Percentiles rank a stretch among this genome's conserved stretches.
Conservation (phyloP, 192 early-diverging fungal species). For the Physocladia obscura region DNA sequence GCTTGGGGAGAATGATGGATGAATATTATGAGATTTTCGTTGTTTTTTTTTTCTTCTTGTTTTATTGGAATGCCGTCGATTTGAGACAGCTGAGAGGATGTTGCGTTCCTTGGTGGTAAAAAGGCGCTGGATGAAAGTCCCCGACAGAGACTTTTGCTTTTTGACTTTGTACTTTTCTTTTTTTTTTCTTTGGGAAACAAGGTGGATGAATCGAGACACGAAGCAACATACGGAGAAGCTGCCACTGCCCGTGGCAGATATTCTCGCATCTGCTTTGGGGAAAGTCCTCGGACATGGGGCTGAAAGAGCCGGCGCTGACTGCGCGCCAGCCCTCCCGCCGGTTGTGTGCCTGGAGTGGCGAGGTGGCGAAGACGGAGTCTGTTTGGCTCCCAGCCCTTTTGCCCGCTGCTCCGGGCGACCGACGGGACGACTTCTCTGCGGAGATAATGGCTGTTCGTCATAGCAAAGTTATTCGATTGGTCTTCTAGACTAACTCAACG, state of each 20-base stretch:
- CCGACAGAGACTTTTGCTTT: background rate
- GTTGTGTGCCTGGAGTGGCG: background rate
- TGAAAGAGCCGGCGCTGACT: slow-evolving; percentile 3
- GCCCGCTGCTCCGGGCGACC: background rate
- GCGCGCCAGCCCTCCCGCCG: background rate
- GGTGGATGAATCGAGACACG: background rate
- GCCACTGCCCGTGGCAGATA: background rate
- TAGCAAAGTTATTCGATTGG: slow-evolving; percentile 21
- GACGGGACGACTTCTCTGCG: background rate
- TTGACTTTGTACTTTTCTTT: background rate
- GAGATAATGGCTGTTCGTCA: background rate
- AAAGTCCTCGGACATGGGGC: slow-evolving; percentile 16
- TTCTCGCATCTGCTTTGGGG: background rate
- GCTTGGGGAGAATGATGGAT: background rate
- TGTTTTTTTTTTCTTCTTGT: background rate
- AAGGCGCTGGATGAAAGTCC: background rate
- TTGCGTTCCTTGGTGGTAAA: background rate
- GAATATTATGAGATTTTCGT: background rate
- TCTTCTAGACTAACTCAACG: slow-evolving; percentile 1
- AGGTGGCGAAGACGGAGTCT: background rate
- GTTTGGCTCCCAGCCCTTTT: background rate
- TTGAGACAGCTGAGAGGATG: background rate
- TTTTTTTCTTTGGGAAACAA: slow-evolving; percentile 1
- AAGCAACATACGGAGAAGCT: slow-evolving; percentile 11
- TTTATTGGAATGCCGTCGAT: background rate